Conservation (phyloP, 805 yeast genomes). For the Saturnispora dispora region DNA sequence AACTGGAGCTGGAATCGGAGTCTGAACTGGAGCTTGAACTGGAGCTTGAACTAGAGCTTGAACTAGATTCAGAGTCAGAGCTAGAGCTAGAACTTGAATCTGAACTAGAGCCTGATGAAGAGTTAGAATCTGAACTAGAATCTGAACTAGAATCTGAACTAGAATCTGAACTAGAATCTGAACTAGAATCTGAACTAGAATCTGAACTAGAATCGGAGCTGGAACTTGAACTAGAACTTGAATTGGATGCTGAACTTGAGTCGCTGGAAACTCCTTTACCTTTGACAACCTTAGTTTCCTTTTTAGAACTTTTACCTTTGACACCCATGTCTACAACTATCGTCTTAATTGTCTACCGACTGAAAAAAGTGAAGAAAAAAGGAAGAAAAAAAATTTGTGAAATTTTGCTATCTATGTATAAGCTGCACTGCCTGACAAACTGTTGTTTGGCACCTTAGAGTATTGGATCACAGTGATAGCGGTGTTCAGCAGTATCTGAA, state of each 20-base stretch:
- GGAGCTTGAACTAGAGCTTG: constrained; percentile 12
- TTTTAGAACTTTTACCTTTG: constrained; percentile 18
- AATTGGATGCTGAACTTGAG: constrained; percentile 24
- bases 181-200: constrained; percentile 24
- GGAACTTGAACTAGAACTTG: constrained; percentile 10
- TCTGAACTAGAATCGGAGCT: constrained; percentile 7
- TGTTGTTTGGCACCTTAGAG: not conserved
- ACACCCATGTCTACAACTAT: constrained; percentile 1
- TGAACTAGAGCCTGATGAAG: constrained; percentile 14
- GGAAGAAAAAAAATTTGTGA: not conserved
- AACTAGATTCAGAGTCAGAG: constrained; percentile 10
- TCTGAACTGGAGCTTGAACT: constrained; percentile 3
- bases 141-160: constrained; percentile 7
- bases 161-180: constrained; percentile 10
- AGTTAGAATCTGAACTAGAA: constrained; percentile 5
- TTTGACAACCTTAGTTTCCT: constrained; percentile 11
- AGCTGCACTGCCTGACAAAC: not conserved
- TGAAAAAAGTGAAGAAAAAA: not conserved
- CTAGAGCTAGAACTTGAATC: not conserved
- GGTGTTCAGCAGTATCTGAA: no score
- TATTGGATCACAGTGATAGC: no score
- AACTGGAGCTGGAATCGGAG: constrained; percentile 8
- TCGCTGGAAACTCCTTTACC: constrained; percentile 7
- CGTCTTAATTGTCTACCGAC: not conserved
- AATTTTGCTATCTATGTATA: not conserved